These are phyloP conservation scores for Suillus subaureus DNA, from an alignment of 768 basidiomycete genomes.

Conservation along the genomic window DNA sequence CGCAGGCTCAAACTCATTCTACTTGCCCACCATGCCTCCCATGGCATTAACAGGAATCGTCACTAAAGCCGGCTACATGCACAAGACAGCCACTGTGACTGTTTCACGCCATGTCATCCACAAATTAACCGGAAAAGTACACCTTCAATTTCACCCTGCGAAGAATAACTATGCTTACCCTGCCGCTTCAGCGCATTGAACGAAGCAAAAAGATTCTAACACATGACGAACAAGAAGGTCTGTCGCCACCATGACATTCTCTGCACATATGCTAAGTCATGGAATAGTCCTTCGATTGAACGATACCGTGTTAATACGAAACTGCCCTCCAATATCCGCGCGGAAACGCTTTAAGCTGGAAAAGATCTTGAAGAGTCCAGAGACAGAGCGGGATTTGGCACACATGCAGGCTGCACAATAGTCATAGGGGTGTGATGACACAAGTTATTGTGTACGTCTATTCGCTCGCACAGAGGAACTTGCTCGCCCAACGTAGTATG, in stretches of 20 bases:
- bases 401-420: conserved; percentile 17
- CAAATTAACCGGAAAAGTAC: conserved; percentile 74
- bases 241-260: conserved; percentile 26
- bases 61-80: conserved; percentile 81
- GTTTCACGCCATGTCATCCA: conserved; percentile 77
- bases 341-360: conserved; percentile 77
- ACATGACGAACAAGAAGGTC: conserved; percentile 75
- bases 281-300: conserved; percentile 60
- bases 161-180: conserved; percentile 5
- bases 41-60: conserved; percentile 76
- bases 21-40: conserved; percentile 61
- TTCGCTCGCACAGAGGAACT: not conserved
- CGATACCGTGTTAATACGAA: conserved; percentile 76
- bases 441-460: not conserved
- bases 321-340: conserved; percentile 81
- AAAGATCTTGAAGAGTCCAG: conserved; percentile 67
- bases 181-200: conserved; percentile 58
- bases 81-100: conserved; percentile 83
- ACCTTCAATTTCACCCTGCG: conserved; percentile 17
- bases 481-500: not conserved
- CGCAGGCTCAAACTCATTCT: not conserved
- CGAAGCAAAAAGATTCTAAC: conserved; percentile 77
- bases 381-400: conserved; percentile 53
- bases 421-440: not conserved
- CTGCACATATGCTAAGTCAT: conserved; percentile 12